phyloP scores from a whole-genome alignment of 495 filamentous ascomycete species.

The Lasiosphaeria miniovina region DNA sequence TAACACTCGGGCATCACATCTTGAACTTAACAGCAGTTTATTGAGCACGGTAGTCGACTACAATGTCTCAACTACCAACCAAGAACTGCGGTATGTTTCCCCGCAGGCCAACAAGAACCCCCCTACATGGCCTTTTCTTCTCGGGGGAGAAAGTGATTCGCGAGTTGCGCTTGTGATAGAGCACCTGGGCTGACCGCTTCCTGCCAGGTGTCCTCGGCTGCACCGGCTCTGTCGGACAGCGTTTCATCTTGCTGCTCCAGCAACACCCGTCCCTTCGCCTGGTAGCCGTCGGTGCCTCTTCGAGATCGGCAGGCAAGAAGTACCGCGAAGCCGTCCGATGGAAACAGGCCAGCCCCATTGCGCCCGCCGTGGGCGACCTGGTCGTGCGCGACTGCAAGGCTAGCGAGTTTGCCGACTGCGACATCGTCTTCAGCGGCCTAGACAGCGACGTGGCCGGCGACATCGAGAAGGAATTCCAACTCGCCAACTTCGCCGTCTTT shows the following conservation, averaged over 20 bases:
- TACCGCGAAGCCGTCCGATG: constrained; percentile 80
- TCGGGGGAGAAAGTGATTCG: neutral
- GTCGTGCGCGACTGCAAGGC: constrained; percentile 74
- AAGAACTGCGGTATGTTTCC: constrained; percentile 52
- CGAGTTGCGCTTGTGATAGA: no score
- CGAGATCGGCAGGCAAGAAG: constrained; percentile 74
- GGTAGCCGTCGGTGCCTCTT: constrained; percentile 74
- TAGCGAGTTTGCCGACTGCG: constrained; percentile 73
- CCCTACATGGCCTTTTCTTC: neutral
- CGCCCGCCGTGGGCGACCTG: constrained; percentile 60
- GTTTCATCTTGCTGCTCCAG: constrained; percentile 79
- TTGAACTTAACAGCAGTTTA: constrained; percentile 17
- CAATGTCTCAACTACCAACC: constrained; percentile 43
- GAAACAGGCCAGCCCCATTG: constrained; percentile 79
- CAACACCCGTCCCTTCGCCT: constrained; percentile 74
- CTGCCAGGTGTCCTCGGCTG: constrained; percentile 61
- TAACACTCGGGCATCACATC: neutral
- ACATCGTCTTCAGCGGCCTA: constrained; percentile 85
- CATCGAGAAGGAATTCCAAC: constrained; percentile 77
- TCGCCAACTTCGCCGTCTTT: constrained; percentile 75
- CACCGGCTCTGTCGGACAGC: constrained; percentile 82
- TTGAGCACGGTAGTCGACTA: constrained; percentile 14
- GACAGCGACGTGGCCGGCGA: constrained; percentile 81
- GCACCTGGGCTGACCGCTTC: neutral
- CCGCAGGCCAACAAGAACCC: neutral